phyloP scores from a whole-genome alignment of 768 basidiomycete genomes.

The Nevesoporus exiguus region DNA sequence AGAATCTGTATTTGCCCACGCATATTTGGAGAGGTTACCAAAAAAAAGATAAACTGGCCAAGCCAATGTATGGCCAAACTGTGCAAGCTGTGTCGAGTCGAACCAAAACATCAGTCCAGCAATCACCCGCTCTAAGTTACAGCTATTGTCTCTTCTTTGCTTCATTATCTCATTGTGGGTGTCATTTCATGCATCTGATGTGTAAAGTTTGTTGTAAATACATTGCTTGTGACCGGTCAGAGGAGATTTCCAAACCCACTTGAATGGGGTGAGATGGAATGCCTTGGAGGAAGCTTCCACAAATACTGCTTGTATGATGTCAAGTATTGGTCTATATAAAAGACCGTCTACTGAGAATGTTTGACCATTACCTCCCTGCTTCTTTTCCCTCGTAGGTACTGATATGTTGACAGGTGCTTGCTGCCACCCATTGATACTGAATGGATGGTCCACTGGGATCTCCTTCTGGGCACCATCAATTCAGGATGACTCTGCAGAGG shows the following conservation, averaged over 20 bases:
- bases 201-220: background rate
- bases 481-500: too few relatives aligned
- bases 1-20: background rate
- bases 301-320: background rate
- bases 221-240: background rate
- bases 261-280: background rate
- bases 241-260: background rate
- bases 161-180: background rate
- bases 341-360: background rate
- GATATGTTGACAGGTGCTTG: background rate
- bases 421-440: background rate
- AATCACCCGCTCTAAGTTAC: constrained; percentile 9
- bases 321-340: background rate
- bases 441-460: background rate
- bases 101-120: constrained; percentile 14
- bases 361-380: background rate
- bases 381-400: background rate
- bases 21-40: constrained; percentile 4
- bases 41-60: constrained; percentile 10
- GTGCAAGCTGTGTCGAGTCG: constrained; percentile 12
- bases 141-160: background rate
- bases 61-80: constrained; percentile 11
- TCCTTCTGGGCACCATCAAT: background rate
- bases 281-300: background rate
- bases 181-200: background rate